phyloP scores from a whole-genome alignment of 495 filamentous ascomycete genomes.

The Penicillium silybi region DNA sequence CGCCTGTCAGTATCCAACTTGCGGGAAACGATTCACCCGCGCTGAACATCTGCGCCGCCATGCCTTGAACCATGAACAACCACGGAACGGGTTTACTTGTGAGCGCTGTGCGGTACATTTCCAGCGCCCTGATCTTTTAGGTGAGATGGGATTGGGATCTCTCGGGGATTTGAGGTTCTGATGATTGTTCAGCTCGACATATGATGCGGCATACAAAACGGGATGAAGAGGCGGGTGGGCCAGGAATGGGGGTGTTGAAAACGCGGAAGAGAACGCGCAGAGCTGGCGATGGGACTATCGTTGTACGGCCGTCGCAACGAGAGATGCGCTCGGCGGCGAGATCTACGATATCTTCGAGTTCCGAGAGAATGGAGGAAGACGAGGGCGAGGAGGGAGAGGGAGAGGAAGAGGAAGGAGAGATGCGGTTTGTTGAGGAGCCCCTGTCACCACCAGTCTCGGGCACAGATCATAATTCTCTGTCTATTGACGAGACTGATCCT shows the following conservation, averaged over 20 bases:
- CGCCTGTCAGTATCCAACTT: slow-evolving; percentile 42
- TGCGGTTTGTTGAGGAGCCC: slow-evolving; percentile 15
- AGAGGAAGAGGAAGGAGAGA: slow-evolving; percentile 11
- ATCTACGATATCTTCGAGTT: slow-evolving; percentile 7
- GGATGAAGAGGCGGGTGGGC: slow-evolving; percentile 57
- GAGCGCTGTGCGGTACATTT: slow-evolving; percentile 56
- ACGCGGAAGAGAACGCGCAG: slow-evolving; percentile 58
- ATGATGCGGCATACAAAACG: slow-evolving; percentile 57
- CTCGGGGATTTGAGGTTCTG: slow-evolving; percentile 1
- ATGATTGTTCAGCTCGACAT: slow-evolving; percentile 46
- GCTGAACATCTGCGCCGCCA: slow-evolving; percentile 59
- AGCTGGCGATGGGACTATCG: slow-evolving; percentile 52
- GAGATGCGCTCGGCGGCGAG: slow-evolving; percentile 12
- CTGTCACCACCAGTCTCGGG: slow-evolving; percentile 32
- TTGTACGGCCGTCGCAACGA: slow-evolving; percentile 35
- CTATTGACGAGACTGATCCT: slow-evolving; percentile 28
- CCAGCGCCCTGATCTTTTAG: slow-evolving; percentile 50
- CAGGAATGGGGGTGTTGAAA: slow-evolving; percentile 53
- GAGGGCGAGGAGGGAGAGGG: not conserved
- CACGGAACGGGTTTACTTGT: slow-evolving; percentile 51
- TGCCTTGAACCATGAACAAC: slow-evolving; percentile 49
- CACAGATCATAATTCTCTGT: slow-evolving; percentile 21
- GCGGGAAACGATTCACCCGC: slow-evolving; percentile 54
- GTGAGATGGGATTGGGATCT: slow-evolving; percentile 25
- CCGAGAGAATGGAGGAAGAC: slow-evolving; percentile 1